A percentile compares a stretch with the other conserved stretches of the same genome.
Evolutionary conservation across 1,284 basidiomycete species (phyloP).

Genomic region (Pseudozyma pruni): DNA sequence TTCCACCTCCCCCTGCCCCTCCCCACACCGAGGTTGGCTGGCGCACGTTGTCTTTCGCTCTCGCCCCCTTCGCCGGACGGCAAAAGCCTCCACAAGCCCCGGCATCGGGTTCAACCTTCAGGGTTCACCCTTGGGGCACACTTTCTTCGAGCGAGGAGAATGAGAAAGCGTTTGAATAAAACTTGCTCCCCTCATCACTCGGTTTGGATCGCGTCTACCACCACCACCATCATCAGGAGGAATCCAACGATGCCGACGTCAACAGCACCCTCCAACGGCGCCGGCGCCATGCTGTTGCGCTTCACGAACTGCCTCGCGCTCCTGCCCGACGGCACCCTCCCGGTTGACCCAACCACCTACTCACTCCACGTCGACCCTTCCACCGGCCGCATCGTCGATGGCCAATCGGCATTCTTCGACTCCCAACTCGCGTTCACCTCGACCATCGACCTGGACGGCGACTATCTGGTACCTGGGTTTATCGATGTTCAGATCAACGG

Average conservation of each 20-base stretch:
- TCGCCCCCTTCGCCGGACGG: too few relatives aligned
- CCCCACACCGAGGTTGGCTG: too few relatives aligned
- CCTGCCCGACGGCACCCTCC: constrained; percentile 23
- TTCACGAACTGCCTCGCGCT: constrained; percentile 46
- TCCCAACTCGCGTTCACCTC: constrained; percentile 4
- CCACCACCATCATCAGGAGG: neutral
- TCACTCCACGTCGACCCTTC: constrained; percentile 31
- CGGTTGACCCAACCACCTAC: constrained; percentile 18
- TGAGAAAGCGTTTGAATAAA: too few relatives aligned
- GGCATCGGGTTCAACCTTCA: too few relatives aligned
- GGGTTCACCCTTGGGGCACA: too few relatives aligned
- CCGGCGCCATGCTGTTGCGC: constrained; percentile 9
- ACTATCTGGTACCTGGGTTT: constrained; percentile 75
- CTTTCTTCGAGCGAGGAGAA: too few relatives aligned
- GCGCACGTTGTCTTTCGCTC: too few relatives aligned
- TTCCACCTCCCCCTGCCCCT: too few relatives aligned
- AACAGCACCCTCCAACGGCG: neutral
- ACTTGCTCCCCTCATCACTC: neutral
- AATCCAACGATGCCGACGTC: neutral
- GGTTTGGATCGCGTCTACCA: neutral
- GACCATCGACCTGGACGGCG: constrained; percentile 35
- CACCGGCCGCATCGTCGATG: constrained; percentile 31
- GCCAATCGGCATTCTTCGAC: constrained; percentile 38
- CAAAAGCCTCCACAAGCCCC: too few relatives aligned
- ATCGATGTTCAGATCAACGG: constrained; percentile 87